Percentiles rank a stretch among this genome's conserved stretches.
Conservation (phyloP, 768 basidiomycete species). For the Kwoniella botswanensis region DNA sequence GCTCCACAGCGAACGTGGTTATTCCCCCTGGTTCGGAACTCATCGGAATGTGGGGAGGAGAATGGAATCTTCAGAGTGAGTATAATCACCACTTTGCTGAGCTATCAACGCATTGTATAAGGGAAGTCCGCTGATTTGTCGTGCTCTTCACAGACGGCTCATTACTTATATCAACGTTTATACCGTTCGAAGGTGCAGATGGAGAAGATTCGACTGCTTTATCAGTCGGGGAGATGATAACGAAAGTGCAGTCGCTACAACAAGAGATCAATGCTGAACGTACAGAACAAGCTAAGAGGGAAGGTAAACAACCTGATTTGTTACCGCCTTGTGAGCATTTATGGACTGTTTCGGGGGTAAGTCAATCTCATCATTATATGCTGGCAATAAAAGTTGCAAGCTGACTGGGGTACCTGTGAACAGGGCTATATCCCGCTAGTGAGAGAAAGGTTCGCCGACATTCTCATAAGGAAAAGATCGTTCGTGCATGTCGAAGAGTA, state of each 20-base stretch:
- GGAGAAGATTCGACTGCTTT: slow-evolving; percentile 55
- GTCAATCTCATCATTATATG: not conserved
- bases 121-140: not conserved
- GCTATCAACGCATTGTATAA: too few relatives aligned
- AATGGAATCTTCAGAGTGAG: slow-evolving; percentile 55
- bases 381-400: not conserved
- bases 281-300: slow-evolving; percentile 2
- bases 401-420: not conserved
- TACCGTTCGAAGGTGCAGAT: slow-evolving; percentile 54
- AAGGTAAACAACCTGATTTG: slow-evolving; percentile 20
- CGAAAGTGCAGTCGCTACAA: slow-evolving; percentile 42
- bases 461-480: slow-evolving; percentile 46
- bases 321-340: slow-evolving; percentile 51
- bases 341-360: slow-evolving; percentile 54
- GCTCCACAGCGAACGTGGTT: slow-evolving; percentile 44
- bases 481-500: slow-evolving; percentile 56
- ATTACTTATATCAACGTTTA: slow-evolving; percentile 52
- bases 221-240: slow-evolving; percentile 53
- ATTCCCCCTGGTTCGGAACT: slow-evolving; percentile 52
- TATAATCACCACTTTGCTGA: not conserved
- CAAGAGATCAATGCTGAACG: slow-evolving; percentile 42
- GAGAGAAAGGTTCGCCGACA: slow-evolving; percentile 51
- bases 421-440: slow-evolving; percentile 51
- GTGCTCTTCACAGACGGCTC: slow-evolving; percentile 42
- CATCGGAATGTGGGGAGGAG: slow-evolving; percentile 54